Evolutionary conservation across 2,329 filamentous ascomycete species (phyloP).

Genomic region (Penicillium sp.): DNA sequence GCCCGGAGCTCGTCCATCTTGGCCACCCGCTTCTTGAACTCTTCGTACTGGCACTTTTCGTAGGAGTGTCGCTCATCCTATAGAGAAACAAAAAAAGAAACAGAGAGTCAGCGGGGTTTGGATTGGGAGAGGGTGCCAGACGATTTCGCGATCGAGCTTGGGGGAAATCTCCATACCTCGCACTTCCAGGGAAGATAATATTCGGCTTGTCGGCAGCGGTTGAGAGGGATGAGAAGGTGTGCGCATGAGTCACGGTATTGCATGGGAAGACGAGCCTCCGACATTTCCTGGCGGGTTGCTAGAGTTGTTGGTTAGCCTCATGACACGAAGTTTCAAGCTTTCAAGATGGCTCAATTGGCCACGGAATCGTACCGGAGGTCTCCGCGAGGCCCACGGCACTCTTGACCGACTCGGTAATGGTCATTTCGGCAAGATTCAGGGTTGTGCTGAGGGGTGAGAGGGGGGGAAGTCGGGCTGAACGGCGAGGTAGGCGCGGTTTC

Average conservation of each 20-base stretch:
- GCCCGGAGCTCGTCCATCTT: slow-evolving; percentile 98
- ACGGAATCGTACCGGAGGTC: slow-evolving; percentile 39
- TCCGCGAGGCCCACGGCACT: slow-evolving; percentile 52
- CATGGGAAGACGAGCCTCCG: slow-evolving; percentile 82
- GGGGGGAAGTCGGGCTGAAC: slow-evolving; percentile 23
- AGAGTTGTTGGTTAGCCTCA: slow-evolving; percentile 21
- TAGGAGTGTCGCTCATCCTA: slow-evolving; percentile 96
- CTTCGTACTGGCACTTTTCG: slow-evolving; percentile 98
- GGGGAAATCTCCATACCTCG: slow-evolving; percentile 65
- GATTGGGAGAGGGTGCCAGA: background rate
- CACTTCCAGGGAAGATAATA: slow-evolving; percentile 99
- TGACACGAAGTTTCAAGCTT: slow-evolving; percentile 12
- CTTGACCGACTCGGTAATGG: slow-evolving; percentile 53
- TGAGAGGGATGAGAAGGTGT: slow-evolving; percentile 90
- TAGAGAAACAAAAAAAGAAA: slow-evolving; percentile 6
- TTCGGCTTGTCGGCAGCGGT: slow-evolving; percentile 87
- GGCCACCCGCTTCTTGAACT: slow-evolving; percentile 97
- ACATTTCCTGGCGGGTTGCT: slow-evolving; percentile 79
- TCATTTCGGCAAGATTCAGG: slow-evolving; percentile 42
- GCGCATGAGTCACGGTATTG: slow-evolving; percentile 96
- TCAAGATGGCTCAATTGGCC: slow-evolving; percentile 28
- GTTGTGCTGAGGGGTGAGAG: slow-evolving; percentile 8
- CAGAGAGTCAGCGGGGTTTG: slow-evolving; percentile 10
- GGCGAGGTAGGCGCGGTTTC: slow-evolving; percentile 35
- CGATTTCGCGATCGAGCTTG: slow-evolving; percentile 1